Evolutionary conservation across 176 grass and related monocot species (phyloP), one percentile per base, ranked within the genome.

Genomic region (Puccinellia tenuiflora): DNA sequence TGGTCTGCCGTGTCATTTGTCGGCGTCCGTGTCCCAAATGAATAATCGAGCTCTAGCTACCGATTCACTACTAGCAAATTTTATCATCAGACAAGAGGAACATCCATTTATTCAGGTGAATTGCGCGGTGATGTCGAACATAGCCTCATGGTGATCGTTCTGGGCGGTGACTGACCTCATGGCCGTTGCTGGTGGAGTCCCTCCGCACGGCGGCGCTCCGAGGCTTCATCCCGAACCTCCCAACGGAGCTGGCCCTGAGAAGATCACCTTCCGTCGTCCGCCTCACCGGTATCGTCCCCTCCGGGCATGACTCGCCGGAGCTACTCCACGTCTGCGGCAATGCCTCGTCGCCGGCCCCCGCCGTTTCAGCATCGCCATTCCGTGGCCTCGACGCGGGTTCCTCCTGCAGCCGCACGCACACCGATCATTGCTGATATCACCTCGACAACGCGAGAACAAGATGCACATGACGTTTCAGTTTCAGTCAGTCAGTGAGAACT

Each of bases 201-300:
- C 94, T 87, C 62, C 87, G 71, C 48, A 79, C 70, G 6, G 77
- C 79, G 40, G 43, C 76, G 5, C 42, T 75, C 17, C 25, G 82
- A 50, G 68, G 59, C 78, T 97, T 97, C 91, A 85, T 97, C 6
- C 91, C 94, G 79, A 97, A 97, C 77, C 87, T 73, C 29, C 22
- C 3, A 34, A 64, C 48, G 5, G 87, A 83, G 52, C 76, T 94
- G 17, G 91, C 94, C 35, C 94, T 74, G 74, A 94, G 73, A 26
- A 97, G 67, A 67, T 97, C 94, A 20, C 15, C 80, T 60, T 97
- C 84, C 54, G 77, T 84, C 14, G 91, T 84, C 48, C 89, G 74
- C 69, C 91, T 85, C 42, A 93, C 84, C 16, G 94, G 91, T 26
- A 97, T 65, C 1, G 84, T 86, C 56, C 87, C 91, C n/a, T 88